Evolutionary conservation across 208 protist genomes (phyloP).

Genomic region (Tritrichomonas musculus): DNA sequence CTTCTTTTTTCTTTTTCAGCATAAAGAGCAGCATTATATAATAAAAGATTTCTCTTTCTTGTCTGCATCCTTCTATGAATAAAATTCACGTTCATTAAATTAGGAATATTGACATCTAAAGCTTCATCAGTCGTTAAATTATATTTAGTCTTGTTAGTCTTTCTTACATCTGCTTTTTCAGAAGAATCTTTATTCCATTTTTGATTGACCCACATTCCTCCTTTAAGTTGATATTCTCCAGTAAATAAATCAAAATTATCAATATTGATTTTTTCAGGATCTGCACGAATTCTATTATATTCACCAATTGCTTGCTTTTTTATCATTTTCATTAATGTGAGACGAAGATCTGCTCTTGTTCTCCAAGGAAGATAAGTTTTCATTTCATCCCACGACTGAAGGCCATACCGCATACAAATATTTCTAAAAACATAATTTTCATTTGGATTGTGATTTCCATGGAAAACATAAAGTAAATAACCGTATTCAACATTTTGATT

Average conservation of each 20-base stretch:
- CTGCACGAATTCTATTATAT: background rate
- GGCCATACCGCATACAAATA: background rate
- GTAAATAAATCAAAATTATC: background rate
- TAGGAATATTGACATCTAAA: background rate
- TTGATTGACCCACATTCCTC: background rate
- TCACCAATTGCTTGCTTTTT: background rate
- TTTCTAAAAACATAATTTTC: background rate
- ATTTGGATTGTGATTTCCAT: background rate
- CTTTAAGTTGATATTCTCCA: background rate
- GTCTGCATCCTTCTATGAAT: background rate
- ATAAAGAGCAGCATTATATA: background rate
- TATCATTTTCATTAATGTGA: background rate
- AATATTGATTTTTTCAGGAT: background rate
- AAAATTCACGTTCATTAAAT: background rate
- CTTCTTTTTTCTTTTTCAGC: background rate
- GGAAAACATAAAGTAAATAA: background rate
- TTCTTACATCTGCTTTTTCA: background rate
- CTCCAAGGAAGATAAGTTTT: background rate
- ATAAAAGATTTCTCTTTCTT: background rate
- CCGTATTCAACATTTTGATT: background rate
- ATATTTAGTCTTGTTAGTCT: background rate
- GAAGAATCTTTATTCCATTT: background rate
- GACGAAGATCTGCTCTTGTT: background rate
- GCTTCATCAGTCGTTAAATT: background rate
- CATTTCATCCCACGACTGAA: background rate